Conservation (phyloP, 1,284 basidiomycete species). For the Waitea zeae region DNA sequence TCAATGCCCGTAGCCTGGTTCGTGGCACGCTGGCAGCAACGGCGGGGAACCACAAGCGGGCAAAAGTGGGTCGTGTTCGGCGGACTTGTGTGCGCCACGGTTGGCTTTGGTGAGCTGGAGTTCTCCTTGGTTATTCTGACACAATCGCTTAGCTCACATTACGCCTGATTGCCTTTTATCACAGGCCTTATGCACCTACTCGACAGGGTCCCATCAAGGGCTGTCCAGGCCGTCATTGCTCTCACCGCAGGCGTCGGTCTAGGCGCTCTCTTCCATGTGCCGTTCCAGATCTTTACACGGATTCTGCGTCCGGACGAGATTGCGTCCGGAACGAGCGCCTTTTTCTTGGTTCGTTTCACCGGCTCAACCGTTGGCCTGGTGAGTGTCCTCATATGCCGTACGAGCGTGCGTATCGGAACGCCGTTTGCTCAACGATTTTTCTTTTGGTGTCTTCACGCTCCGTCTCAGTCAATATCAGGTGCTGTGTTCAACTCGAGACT, state of each 20-base stretch:
- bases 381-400: constrained; percentile 11
- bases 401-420: constrained; percentile 3
- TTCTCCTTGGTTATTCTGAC: constrained; percentile 6
- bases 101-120: constrained; percentile 48
- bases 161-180: constrained; percentile 1
- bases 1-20: constrained; percentile 70
- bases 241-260: constrained; percentile 59
- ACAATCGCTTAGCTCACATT: too few relatives aligned
- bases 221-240: constrained; percentile 34
- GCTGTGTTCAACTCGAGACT: constrained; percentile 47
- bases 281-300: constrained; percentile 58
- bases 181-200: constrained; percentile 50
- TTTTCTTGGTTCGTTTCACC: constrained; percentile 70
- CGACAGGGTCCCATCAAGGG: constrained; percentile 25
- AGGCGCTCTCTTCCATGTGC: constrained; percentile 68
- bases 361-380: constrained; percentile 67
- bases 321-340: constrained; percentile 65
- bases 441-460: too few relatives aligned
- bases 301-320: constrained; percentile 44
- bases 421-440: too few relatives aligned
- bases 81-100: constrained; percentile 42
- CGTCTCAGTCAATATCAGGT: constrained; percentile 51
- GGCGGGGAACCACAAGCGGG: constrained; percentile 34
- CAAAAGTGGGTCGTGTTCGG: constrained; percentile 43
- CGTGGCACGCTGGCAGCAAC: constrained; percentile 43